Evolutionary conservation across 108 stramenopile species (phyloP), one percentile per base, ranked within the genome.

Genomic region (Aurantiochytrium sp.): DNA sequence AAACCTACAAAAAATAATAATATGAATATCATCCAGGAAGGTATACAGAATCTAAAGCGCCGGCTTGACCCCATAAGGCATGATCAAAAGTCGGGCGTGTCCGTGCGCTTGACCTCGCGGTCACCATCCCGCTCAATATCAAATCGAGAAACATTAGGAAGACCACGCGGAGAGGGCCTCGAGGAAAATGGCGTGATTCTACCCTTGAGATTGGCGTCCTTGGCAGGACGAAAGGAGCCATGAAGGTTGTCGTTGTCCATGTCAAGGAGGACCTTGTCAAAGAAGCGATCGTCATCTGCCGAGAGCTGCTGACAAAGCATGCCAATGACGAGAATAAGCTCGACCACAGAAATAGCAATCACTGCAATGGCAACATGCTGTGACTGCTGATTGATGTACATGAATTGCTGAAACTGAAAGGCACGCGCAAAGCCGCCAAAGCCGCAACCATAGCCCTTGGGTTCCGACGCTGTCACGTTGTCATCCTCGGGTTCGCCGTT

Each of bases 401-500:
- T 53, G 28, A 83, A 83, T 45, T 83, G 76, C 76, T 53, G 45
- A 18, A n/a, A 83, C 51, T 83, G 76, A 53, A 83, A 83, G 45
- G 76, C 76, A 6, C n/a, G n/a, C n/a, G 76, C 76, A 45, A 45
- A 83, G 51, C 76, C 76, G 19, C 76, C 76, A 28, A 83, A 83
- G 49, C 76, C 76, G 28, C 76, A 83, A 6, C 76, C 76, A 53
- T 83, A 83, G 76, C 76, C 76, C 51, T 83, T 83, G 19, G 76
- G 76, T 6, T 47, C 76, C n/a, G 0, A 43, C 6, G 51, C 45
- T 12, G 76, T 83, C 10, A 45, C 49, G 51, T 47, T 53, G 5
- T 83, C 76, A 18, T 83, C 49, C 2, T 12, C 3, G 10, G 76
- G 76, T 45, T 12, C 23, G 10, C 76, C 76, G 76, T 83, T 83